phyloP scores from a whole-genome alignment of 1,284 basidiomycete genomes.

The Fistulinella cinereoalba region DNA sequence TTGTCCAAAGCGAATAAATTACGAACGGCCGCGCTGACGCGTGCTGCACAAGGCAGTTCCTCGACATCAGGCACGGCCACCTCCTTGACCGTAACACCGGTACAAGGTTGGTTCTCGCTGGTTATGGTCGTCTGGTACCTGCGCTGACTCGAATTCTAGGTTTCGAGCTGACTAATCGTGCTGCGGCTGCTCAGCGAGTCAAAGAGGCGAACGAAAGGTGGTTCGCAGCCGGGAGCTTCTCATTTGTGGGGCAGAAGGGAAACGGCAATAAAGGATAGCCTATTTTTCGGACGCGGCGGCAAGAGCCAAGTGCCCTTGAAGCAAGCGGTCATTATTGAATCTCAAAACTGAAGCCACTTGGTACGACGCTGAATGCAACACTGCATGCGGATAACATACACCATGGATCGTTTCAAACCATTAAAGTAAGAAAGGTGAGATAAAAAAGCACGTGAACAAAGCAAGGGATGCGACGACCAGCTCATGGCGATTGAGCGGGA shows the following conservation, averaged over 20 bases:
- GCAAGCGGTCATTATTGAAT: neutral
- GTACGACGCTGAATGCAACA: slow-evolving; percentile 7
- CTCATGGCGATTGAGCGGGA: slow-evolving; percentile 40
- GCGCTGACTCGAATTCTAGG: slow-evolving; percentile 43
- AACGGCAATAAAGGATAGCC: slow-evolving; percentile 24
- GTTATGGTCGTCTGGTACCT: slow-evolving; percentile 1
- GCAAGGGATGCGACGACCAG: slow-evolving; percentile 1
- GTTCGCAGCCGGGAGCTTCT: slow-evolving; percentile 86
- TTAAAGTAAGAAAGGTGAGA: slow-evolving; percentile 11
- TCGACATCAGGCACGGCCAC: slow-evolving; percentile 84
- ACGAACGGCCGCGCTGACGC: slow-evolving; percentile 78
- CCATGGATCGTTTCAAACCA: slow-evolving; percentile 10
- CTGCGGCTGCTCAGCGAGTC: slow-evolving; percentile 73
- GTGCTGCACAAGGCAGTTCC: slow-evolving; percentile 61
- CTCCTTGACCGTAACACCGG: slow-evolving; percentile 91
- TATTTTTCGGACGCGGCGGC: neutral
- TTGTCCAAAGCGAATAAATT: slow-evolving; percentile 95
- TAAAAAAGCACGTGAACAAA: neutral
- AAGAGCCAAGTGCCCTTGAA: neutral
- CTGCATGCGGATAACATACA: slow-evolving; percentile 18
- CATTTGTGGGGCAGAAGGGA: slow-evolving; percentile 73
- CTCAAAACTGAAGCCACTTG: neutral
- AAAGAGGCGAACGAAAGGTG: slow-evolving; percentile 92
- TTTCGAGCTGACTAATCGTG: slow-evolving; percentile 86
- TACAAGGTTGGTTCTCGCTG: slow-evolving; percentile 73